Base-by-base conservation (phyloP, 352 stramenopile species). In the Phytophthora sansomeana region DNA sequence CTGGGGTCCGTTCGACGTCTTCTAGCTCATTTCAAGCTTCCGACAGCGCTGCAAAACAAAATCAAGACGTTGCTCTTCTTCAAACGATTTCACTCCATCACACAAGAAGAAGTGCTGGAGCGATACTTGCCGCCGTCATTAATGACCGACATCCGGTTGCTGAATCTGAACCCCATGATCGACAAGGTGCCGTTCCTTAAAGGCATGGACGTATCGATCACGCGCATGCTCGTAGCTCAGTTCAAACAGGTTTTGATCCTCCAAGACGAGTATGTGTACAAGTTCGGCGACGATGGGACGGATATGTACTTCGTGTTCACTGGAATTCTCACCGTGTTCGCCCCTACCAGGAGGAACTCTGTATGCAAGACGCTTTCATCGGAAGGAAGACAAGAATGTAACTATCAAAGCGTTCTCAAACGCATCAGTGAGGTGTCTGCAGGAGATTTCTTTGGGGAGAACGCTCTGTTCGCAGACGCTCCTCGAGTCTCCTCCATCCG, bases 41-140 rank as follows among this genome's bases (percentile, higher is more conserved):
- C 78, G 1, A 17, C 54, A 3, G 43, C 51, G 7, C 52, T 91
- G 5, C 61, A 79, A 21, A 57, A 65, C 38, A 81, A 78, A 16
- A 53, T 91, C 16, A 85, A 89, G 51, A 78, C 73, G 4, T 76
- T 82, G 39, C 76, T 83, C 13, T 87, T 91, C 16, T 91, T 90
- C 55, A 75, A 80, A 50, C 68, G 77, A 6, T 83, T 80, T 47
- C 75, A 90, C 53, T 79, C 75, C 6, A 86, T 85, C 42, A 81
- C 78, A 0, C 72, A 84, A 53, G 79, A 88, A 49, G 62, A 82
- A 35, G 48, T 86, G 2, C 66, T 88, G 5, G 67, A 78, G 30
- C 47, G 65, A 1, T 85, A 62, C 17, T 60, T 88, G 6, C 79
- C 75, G 7, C 78, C 76, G 4, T 78, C 78, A 1, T 49, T 87